phyloP scores from a whole-genome alignment of 139 green algal species.

The Coelastrella sp. region DNA sequence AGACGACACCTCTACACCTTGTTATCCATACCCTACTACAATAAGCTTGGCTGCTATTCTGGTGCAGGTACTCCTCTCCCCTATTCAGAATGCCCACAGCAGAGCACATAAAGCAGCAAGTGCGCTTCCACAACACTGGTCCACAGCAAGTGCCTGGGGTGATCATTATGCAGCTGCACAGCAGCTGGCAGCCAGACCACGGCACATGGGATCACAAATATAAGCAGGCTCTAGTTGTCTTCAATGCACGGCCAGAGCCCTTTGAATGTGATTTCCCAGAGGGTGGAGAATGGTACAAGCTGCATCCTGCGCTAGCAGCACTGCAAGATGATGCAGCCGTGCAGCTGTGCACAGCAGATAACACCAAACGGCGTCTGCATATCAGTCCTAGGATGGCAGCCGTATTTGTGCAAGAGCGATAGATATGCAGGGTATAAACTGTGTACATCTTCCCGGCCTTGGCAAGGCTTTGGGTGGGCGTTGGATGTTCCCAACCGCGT shows the following conservation, averaged over 20 bases:
- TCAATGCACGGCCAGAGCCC: slow-evolving; percentile 62
- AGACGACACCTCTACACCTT: background rate
- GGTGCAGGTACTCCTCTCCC: slow-evolving; percentile 74
- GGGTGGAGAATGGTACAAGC: slow-evolving; percentile 31
- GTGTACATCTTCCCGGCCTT: too few species aligned
- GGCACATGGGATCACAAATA: slow-evolving; percentile 59
- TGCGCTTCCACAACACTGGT: slow-evolving; percentile 76
- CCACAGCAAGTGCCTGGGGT: slow-evolving; percentile 69
- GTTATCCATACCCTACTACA: background rate
- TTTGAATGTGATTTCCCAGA: slow-evolving; percentile 32
- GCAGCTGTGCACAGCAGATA: slow-evolving; percentile 33
- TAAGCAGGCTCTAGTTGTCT: slow-evolving; percentile 60
- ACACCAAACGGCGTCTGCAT: slow-evolving; percentile 7
- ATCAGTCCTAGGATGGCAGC: slow-evolving; percentile 53
- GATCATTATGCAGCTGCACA: slow-evolving; percentile 75
- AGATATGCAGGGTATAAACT: background rate
- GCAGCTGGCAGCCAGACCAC: slow-evolving; percentile 46
- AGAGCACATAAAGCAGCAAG: slow-evolving; percentile 68
- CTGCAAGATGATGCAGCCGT: slow-evolving; percentile 9
- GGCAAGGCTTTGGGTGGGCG: too few species aligned
- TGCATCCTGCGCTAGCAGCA: slow-evolving; percentile 54
- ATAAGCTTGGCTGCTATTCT: background rate
- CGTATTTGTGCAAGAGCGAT: slow-evolving; percentile 59
- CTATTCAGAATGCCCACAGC: slow-evolving; percentile 81
- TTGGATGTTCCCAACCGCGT: too few species aligned